Percentiles rank a stretch among this genome's conserved stretches.
phyloP scores from a whole-genome alignment of 257 asterid genomes.

The Cynanchum wilfordii region DNA sequence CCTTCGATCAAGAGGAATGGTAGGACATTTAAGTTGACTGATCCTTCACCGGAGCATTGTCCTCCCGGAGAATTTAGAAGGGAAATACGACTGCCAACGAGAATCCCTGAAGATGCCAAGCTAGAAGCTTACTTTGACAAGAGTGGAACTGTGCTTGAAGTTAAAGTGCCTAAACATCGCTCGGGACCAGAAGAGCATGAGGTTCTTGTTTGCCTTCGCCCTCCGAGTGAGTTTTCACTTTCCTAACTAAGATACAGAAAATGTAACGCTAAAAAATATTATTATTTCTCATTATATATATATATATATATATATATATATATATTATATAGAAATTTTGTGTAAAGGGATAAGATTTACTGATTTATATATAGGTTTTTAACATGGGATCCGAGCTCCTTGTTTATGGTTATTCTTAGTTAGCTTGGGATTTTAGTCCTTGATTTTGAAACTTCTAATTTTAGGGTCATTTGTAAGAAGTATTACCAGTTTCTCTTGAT shows the following conservation, averaged over 20 bases:
- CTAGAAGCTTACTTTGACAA: slow-evolving; percentile 76
- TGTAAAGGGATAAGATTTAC: neutral
- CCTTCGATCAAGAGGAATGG: slow-evolving; percentile 61
- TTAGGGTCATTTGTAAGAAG: slow-evolving; percentile 2
- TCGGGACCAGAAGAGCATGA: slow-evolving; percentile 78
- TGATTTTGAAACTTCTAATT: neutral
- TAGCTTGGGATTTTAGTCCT: slow-evolving; percentile 4
- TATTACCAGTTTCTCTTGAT: neutral
- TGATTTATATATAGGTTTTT: slow-evolving; percentile 7
- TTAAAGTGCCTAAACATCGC: slow-evolving; percentile 65
- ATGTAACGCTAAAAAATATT: neutral
- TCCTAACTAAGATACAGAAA: slow-evolving; percentile 28
- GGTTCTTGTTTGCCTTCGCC: slow-evolving; percentile 72
- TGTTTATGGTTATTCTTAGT: slow-evolving; percentile 2
- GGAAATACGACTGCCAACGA: slow-evolving; percentile 55
- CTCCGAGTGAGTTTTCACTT: slow-evolving; percentile 51
- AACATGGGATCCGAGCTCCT: neutral
- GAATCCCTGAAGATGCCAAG: slow-evolving; percentile 73
- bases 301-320: too few relatives aligned
- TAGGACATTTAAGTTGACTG: slow-evolving; percentile 56
- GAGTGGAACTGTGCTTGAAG: slow-evolving; percentile 60
- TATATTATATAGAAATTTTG: neutral
- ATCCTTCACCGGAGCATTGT: slow-evolving; percentile 73
- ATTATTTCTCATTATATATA: neutral
- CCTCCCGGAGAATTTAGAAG: slow-evolving; percentile 72